Conservation (phyloP, 2,329 filamentous ascomycete species). For the Colletotrichum melonis region DNA sequence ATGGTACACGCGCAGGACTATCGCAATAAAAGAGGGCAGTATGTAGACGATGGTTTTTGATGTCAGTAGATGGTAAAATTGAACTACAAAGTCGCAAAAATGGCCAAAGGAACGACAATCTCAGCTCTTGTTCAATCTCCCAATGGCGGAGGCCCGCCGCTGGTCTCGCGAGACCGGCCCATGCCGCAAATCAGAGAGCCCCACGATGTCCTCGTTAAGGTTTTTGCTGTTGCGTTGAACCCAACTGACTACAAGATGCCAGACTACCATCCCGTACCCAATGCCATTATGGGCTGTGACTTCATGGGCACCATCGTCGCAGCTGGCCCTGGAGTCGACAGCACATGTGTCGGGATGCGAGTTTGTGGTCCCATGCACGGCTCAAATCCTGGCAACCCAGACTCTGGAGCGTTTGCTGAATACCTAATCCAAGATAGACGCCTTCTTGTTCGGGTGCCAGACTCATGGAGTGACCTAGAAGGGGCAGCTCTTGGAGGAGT, state of each 20-base stretch:
- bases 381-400: not conserved
- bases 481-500: constrained; percentile 40
- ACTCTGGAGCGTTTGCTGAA: not conserved
- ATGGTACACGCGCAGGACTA: not conserved
- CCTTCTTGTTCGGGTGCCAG: constrained; percentile 37
- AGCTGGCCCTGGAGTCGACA: not conserved
- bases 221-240: constrained; percentile 2
- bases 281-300: not conserved
- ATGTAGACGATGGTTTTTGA: not conserved
- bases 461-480: constrained; percentile 36
- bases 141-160: not conserved
- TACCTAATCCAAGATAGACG: not conserved
- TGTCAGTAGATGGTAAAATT: not conserved
- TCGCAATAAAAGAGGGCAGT: not conserved
- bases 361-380: not conserved
- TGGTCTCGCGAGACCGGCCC: not conserved
- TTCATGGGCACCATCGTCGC: not conserved
- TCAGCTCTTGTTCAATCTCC: not conserved
- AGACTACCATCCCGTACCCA: not conserved
- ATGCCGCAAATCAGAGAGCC: not conserved
- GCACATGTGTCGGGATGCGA: not conserved
- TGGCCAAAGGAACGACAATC: not conserved
- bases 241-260: constrained; percentile 11
- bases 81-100: not conserved
- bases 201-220: not conserved